Evolutionary conservation across 2,329 filamentous ascomycete genomes (phyloP).

Genomic region (Alternaria arbusti): DNA sequence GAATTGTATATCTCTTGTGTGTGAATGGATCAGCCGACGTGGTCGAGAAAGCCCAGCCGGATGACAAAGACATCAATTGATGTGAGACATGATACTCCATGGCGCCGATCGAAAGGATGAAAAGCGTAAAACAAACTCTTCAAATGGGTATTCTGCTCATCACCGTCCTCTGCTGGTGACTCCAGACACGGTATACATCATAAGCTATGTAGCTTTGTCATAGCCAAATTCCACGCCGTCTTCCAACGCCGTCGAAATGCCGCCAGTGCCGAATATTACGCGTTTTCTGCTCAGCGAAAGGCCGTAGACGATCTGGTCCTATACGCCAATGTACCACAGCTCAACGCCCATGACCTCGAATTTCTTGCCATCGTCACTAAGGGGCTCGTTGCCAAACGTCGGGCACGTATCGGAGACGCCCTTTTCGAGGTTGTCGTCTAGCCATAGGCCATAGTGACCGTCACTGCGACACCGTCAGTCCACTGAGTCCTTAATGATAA

Average conservation of each 20-base stretch:
- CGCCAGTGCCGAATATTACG: not conserved
- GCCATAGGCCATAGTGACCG: constrained; percentile 91
- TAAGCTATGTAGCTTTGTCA: not conserved
- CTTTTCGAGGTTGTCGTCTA: constrained; percentile 82
- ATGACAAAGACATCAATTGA: not conserved
- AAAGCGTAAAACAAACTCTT: not conserved
- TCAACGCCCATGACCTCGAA: constrained; percentile 92
- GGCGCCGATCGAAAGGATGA: not conserved
- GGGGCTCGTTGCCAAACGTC: constrained; percentile 92
- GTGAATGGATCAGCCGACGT: not conserved
- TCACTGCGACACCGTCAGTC: constrained; percentile 56
- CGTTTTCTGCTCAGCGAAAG: not conserved
- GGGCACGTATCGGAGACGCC: constrained; percentile 84
- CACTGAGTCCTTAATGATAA: not conserved
- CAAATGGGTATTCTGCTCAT: not conserved
- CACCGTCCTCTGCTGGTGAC: not conserved
- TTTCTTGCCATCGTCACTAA: constrained; percentile 91
- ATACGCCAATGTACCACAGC: constrained; percentile 82
- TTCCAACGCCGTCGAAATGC: not conserved
- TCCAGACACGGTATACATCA: not conserved
- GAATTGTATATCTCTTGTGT: not conserved
- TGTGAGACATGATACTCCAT: not conserved
- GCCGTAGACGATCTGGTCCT: not conserved
- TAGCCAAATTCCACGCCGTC: not conserved
- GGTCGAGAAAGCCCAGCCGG: not conserved